These are phyloP conservation scores for Penicillium vulpinum DNA, from an alignment of 2,329 filamentous ascomycete genomes.

Conservation along the genomic window DNA sequence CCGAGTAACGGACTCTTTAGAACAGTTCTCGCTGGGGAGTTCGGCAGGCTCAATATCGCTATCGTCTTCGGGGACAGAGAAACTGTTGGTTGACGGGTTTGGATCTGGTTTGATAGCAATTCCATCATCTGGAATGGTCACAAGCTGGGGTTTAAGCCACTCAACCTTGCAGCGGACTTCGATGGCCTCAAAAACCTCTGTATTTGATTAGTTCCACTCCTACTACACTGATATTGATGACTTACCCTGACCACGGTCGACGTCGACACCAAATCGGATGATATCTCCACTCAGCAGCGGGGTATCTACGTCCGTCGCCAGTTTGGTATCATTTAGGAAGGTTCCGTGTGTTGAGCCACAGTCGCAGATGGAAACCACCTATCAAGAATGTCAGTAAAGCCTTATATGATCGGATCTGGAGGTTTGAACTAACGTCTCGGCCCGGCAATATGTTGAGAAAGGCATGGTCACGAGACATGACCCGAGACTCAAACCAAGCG, in stretches of 20 bases:
- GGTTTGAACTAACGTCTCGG: conserved; percentile 28
- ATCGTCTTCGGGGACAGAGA: conserved; percentile 44
- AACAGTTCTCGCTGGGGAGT: conserved; percentile 1
- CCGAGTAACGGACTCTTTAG: neutral
- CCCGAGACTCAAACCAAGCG: conserved; percentile 48
- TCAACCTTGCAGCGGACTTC: conserved; percentile 31
- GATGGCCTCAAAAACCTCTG: conserved; percentile 37
- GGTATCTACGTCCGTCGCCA: conserved; percentile 42
- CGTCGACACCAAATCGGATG: conserved; percentile 50
- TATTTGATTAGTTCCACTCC: neutral
- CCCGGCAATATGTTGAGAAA: conserved; percentile 31
- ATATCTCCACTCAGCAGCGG: conserved; percentile 40
- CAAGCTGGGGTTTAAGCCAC: conserved; percentile 31
- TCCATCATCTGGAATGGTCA: neutral
- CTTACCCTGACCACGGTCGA: conserved; percentile 50
- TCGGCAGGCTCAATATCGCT: conserved; percentile 25
- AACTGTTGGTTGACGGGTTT: conserved; percentile 37
- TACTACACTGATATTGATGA: neutral
- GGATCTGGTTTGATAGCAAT: neutral
- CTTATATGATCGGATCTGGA: neutral
- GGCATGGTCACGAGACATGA: conserved; percentile 51
- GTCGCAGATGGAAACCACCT: conserved; percentile 55
- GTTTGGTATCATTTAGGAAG: conserved; percentile 50
- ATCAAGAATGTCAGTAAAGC: conserved; percentile 23
- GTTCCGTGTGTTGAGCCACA: conserved; percentile 64